Percentiles rank a stretch among this genome's conserved stretches.
Evolutionary conservation across 169 alveolate genomes (phyloP).

Genomic region (Plasmodium chabaudi): DNA sequence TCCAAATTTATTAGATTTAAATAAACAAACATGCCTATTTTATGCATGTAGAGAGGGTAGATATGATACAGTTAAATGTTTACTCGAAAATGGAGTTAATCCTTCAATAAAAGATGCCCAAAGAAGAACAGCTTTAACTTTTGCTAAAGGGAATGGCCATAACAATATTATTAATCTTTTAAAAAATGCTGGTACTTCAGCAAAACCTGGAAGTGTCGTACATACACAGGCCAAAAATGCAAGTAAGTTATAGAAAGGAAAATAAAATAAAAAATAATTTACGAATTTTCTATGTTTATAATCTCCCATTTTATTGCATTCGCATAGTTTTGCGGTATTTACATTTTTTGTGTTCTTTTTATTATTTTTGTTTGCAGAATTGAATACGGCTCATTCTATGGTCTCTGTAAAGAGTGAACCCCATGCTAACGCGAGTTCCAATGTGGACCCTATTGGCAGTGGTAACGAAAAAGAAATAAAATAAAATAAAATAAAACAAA

Average conservation of each 20-base stretch:
- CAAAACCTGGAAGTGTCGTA: slow-evolving; percentile 5
- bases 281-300: too few species aligned
- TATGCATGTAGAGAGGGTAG: slow-evolving; percentile 95
- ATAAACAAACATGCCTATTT: slow-evolving; percentile 92
- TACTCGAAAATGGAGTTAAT: slow-evolving; percentile 91
- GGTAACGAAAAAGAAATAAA: neutral
- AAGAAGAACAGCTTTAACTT: slow-evolving; percentile 91
- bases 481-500: neutral
- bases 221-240: slow-evolving; percentile 4
- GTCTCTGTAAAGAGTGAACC: neutral
- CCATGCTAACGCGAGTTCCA: neutral
- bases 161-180: slow-evolving; percentile 88
- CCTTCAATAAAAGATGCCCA: slow-evolving; percentile 90
- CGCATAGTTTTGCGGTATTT: too few species aligned
- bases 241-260: neutral
- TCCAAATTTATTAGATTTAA: slow-evolving; percentile 89
- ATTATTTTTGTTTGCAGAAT: neutral
- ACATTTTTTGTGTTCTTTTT: neutral
- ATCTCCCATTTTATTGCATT: too few species aligned
- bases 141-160: slow-evolving; percentile 92
- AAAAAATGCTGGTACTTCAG: slow-evolving; percentile 62
- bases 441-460: neutral
- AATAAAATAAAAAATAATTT: too few species aligned
- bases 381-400: neutral
- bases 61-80: slow-evolving; percentile 89